Base-by-base conservation (phyloP, 2,329 filamentous ascomycete genomes). In the Shiraia sp. region DNA sequence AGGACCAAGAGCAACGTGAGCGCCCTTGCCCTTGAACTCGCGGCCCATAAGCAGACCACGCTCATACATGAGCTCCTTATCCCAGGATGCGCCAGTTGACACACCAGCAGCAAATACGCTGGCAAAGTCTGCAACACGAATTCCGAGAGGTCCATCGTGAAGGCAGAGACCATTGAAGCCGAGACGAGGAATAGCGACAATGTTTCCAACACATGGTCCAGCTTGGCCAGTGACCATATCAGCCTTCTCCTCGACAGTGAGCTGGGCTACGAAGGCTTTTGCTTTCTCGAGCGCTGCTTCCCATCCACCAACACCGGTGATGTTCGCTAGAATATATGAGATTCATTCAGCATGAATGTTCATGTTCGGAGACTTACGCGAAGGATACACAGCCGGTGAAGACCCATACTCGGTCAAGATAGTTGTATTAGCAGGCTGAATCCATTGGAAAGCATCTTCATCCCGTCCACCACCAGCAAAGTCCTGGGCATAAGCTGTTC, bases 201-300 rank as follows among this genome's bases (percentile, higher is more conserved):
- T 69, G 51, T 70, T 63, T 6, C 86, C 59, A 23, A 85, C 82
- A 51, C 88, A 92, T 9, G 61, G 60, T 14, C 63, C 64, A 23
- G 55, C 53, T 84, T 55, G 53, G 31, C 64, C 64, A 15, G 64
- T 68, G 27, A 66, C 60, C 57, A 68, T 65, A 10, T 61, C 57
- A 9, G 63, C 54, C 50, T 68, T 66, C 45, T 68, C 64, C 10
- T 65, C 61, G 2, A 60, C 32, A 4, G 59, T 61, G 17, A 68
- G 53, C 34, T 66, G 51, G 12, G 55, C 54, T 16, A 65, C 50
- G 23, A 63, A 66, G 12, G 53, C 62, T 42, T 55, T 54, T n/a
- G 63, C 63, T 39, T 65, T 65, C 19, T 55, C 45, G n/a, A 65
- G 39, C 10, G 63, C 62, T 29, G 41, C 58, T 34, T 65, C 60